phyloP scores from a whole-genome alignment of 371 early-diverging fungal species.

The Actinomortierella wolfii region DNA sequence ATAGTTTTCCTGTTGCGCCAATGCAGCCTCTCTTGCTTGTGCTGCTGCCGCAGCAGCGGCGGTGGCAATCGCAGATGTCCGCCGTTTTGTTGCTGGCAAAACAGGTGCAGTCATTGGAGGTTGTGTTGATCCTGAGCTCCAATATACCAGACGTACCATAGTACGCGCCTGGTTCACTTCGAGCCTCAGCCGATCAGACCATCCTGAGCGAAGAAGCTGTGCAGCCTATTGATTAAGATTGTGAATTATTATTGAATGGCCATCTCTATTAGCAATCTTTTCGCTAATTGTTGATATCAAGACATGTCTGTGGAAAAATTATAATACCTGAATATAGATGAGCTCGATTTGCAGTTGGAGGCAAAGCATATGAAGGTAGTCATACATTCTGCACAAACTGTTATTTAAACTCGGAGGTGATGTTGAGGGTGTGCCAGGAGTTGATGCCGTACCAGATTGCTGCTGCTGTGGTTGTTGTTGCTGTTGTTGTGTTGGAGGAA shows the following conservation, averaged over 20 bases:
- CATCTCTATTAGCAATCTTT: too few relatives aligned
- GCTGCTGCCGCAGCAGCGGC: slow-evolving; percentile 4
- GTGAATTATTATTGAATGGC: too few relatives aligned
- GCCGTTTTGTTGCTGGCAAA: slow-evolving; percentile 21
- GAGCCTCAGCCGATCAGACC: slow-evolving; percentile 68
- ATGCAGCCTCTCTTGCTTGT: slow-evolving; percentile 7
- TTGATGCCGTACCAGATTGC: slow-evolving; percentile 3
- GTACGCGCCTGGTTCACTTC: slow-evolving; percentile 62
- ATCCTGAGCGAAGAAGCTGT: slow-evolving; percentile 63
- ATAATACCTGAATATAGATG: slow-evolving; percentile 64
- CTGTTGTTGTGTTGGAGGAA: background rate
- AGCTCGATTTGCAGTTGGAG: slow-evolving; percentile 70
- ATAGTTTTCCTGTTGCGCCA: slow-evolving; percentile 27
- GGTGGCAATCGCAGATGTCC: slow-evolving; percentile 12
- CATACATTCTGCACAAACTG: slow-evolving; percentile 65
- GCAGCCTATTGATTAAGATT: slow-evolving; percentile 26
- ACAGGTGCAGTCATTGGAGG: background rate
- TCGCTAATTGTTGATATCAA: too few relatives aligned
- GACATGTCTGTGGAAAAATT: too few relatives aligned
- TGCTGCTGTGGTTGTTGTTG: slow-evolving; percentile 4
- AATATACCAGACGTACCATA: slow-evolving; percentile 62
- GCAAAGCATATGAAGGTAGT: slow-evolving; percentile 70
- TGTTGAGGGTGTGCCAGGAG: background rate
- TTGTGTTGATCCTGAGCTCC: slow-evolving; percentile 47
- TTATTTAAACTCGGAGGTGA: background rate